Evolutionary conservation across 441 rosid species (phyloP), one percentile per base, ranked within the genome.

Genomic region (Codiaeum variegatum): DNA sequence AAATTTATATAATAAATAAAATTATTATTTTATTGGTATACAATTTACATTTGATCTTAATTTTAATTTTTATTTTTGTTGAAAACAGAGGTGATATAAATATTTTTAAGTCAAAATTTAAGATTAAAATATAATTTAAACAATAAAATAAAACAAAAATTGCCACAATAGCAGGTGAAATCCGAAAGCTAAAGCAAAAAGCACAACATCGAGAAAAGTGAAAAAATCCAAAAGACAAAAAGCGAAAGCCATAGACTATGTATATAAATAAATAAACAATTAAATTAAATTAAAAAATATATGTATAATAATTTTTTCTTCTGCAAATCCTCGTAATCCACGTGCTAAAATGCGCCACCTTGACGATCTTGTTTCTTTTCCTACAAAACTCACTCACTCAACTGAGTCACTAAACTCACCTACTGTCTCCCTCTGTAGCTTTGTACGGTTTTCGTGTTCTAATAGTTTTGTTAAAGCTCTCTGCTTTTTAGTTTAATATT

Each of bases 391-490:
- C 59, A 68, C 49, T 65, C 68, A 69, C 66, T 72, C 34, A n/a
- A n/a, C n/a, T n/a, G n/a, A n/a, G n/a, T n/a, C n/a, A 47, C 52
- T 4, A 13, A 3, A 26, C 10, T 67, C 59, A 68, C 49, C 62
- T 66, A 69, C 66, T 72, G 29, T 74, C 19, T 49, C 13, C 23
- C 44, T 54, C 74, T 59, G 71, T 38, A n/a, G 26, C 52, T 47
- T 26, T 78, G 82, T 81, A 83, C 79, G 67, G 88, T 75, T 88
- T 86, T 76, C 94, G 94, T 88, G 96, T 86, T 86, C 88, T 67
- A 75, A 51, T 84, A 75, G 87, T 78, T 81, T 81, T 80, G n/a
- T n/a, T n/a, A n/a, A 18, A 3, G 64, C 79, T 75, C 44, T 40
- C 79, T 80, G 79, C 85, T 75, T 85, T 81, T 72, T 61, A 52